Percentiles rank a stretch among this genome's conserved stretches.
Conservation (phyloP, 768 basidiomycete species). For the Cubamyces sp. region DNA sequence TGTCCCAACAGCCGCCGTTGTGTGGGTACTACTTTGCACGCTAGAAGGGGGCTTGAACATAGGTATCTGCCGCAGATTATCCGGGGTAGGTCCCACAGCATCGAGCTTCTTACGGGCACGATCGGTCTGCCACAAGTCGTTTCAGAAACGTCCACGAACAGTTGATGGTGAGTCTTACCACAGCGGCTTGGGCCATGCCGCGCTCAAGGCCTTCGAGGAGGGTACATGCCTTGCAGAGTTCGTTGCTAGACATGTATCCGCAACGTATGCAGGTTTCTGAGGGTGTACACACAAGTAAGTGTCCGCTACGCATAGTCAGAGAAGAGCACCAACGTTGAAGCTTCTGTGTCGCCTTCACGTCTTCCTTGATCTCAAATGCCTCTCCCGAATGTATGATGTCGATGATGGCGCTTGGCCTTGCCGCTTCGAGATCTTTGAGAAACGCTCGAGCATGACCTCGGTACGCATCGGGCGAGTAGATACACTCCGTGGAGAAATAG, state of each 20-base stretch:
- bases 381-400: constrained; percentile 98
- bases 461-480: constrained; percentile 98
- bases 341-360: constrained; percentile 84
- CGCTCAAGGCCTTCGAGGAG: constrained; percentile 89
- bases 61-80: constrained; percentile 79
- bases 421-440: constrained; percentile 93
- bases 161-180: constrained; percentile 47
- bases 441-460: constrained; percentile 94
- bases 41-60: constrained; percentile 51
- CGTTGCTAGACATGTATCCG: constrained; percentile 95
- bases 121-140: constrained; percentile 55
- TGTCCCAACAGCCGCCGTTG: not conserved
- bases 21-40: not conserved
- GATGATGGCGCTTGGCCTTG: constrained; percentile 93
- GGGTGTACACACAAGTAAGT: not conserved
- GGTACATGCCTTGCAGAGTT: constrained; percentile 95
- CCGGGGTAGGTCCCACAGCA: constrained; percentile 59
- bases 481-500: constrained; percentile 99
- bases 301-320: not conserved
- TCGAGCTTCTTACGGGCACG: constrained; percentile 66
- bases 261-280: constrained; percentile 90
- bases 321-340: constrained; percentile 67
- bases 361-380: constrained; percentile 83
- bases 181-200: constrained; percentile 56
- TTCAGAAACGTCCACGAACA: not conserved